Percentiles rank a stretch among this genome's conserved stretches.
phyloP scores from a whole-genome alignment of 306 rosid species.

The Fagus sylvatica region DNA sequence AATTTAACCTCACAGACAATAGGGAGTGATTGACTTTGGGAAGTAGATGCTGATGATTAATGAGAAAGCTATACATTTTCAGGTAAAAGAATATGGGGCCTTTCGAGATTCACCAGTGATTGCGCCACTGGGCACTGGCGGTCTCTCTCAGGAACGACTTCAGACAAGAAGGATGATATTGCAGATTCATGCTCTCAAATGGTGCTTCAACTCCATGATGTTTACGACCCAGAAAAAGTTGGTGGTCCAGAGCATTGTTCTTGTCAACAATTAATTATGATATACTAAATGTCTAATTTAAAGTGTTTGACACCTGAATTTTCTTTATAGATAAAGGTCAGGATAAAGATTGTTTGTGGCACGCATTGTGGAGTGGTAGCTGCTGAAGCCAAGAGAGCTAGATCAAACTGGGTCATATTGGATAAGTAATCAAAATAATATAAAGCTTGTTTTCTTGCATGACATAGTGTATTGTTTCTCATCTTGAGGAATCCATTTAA shows the following conservation, averaged over 20 bases:
- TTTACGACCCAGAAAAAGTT: slow-evolving; percentile 86
- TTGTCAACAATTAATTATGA: slow-evolving; percentile 7
- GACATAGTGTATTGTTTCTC: slow-evolving; percentile 8
- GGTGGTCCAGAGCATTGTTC: slow-evolving; percentile 15
- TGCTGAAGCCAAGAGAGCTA: slow-evolving; percentile 80
- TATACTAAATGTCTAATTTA: slow-evolving; percentile 15
- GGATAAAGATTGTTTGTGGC: slow-evolving; percentile 70
- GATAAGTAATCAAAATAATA: slow-evolving; percentile 65
- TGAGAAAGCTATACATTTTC: slow-evolving; percentile 32
- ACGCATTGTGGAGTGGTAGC: slow-evolving; percentile 68
- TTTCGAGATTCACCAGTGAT: slow-evolving; percentile 70
- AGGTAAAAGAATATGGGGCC: slow-evolving; percentile 71
- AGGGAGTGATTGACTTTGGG: slow-evolving; percentile 10
- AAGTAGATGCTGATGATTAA: slow-evolving; percentile 3
- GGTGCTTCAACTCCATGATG: slow-evolving; percentile 78
- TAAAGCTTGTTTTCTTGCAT: slow-evolving; percentile 14
- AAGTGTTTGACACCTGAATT: slow-evolving; percentile 16
- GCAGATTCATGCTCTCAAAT: slow-evolving; percentile 81
- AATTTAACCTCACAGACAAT: neutral
- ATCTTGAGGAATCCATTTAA: neutral
- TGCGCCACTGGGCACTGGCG: slow-evolving; percentile 60
- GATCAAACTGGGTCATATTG: slow-evolving; percentile 92
- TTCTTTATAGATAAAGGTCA: slow-evolving; percentile 68
- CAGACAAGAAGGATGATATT: slow-evolving; percentile 74
- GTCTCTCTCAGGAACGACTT: slow-evolving; percentile 52